A percentile compares a stretch with the other conserved stretches of the same genome.
Conservation (phyloP, 192 early-diverging fungal species). For the Coemansia sp. region DNA sequence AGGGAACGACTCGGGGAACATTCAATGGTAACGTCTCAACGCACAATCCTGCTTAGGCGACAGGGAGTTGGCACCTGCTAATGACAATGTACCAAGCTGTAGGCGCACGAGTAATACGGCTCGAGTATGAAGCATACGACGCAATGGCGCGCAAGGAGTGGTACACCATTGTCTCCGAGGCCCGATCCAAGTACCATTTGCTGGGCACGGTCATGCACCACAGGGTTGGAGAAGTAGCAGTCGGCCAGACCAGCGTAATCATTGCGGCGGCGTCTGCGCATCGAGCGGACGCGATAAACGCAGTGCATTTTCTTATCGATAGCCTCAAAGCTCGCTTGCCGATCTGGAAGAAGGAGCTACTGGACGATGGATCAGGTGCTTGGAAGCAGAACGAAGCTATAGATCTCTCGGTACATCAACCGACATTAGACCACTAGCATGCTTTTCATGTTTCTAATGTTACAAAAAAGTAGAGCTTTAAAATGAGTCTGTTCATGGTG, state of each 20-base stretch:
- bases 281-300: constrained; percentile 73
- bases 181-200: constrained; percentile 68
- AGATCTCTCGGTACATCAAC: constrained; percentile 24
- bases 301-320: constrained; percentile 84
- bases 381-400: constrained; percentile 70
- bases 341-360: constrained; percentile 95
- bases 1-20: constrained; percentile 82
- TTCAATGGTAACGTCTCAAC: constrained; percentile 68
- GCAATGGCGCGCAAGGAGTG: constrained; percentile 83
- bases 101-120: constrained; percentile 69
- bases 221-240: constrained; percentile 75
- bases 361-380: constrained; percentile 71
- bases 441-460: not conserved
- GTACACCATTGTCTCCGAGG: constrained; percentile 61
- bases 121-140: constrained; percentile 88
- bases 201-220: constrained; percentile 78
- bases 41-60: not conserved
- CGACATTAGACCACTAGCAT: not conserved
- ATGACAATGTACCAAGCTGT: not conserved
- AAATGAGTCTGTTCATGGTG: not conserved
- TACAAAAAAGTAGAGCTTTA: not conserved
- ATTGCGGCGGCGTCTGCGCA: constrained; percentile 82
- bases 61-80: constrained; percentile 4
- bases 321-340: constrained; percentile 84
- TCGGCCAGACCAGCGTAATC: constrained; percentile 80